phyloP scores from a whole-genome alignment of 108 stramenopile genomes.

The Nitzschia sp. region DNA sequence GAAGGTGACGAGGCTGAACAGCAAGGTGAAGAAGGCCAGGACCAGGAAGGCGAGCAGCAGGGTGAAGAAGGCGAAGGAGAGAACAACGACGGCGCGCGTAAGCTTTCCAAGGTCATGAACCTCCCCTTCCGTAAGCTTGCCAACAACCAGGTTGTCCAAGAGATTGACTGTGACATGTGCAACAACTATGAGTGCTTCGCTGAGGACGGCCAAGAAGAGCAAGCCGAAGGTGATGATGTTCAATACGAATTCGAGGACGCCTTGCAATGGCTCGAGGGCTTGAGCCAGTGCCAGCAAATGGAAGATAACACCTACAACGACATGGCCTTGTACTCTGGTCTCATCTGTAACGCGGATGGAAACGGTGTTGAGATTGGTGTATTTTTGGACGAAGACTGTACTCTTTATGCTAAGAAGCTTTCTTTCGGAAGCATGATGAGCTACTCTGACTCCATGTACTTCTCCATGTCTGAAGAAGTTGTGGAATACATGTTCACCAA shows the following conservation, averaged over 20 bases:
- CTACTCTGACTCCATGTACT: conserved; percentile 22
- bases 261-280: conserved; percentile 44
- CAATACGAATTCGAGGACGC: conserved; percentile 43
- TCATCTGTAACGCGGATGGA: conserved; percentile 69
- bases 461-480: conserved; percentile 29
- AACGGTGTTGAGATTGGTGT: conserved; percentile 70
- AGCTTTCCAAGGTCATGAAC: conserved; percentile 2
- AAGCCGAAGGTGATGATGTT: conserved; percentile 28
- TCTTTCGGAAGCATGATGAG: conserved; percentile 23
- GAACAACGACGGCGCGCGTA: conserved; percentile 27
- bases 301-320: conserved; percentile 25
- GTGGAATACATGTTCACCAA: conserved; percentile 38
- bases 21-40: conserved; percentile 21
- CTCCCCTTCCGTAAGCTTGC: conserved; percentile 35
- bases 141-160: conserved; percentile 25
- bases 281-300: conserved; percentile 36
- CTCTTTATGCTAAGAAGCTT: conserved; percentile 33
- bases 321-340: conserved; percentile 40
- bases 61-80: conserved; percentile 28
- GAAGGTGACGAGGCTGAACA: conserved; percentile 23
- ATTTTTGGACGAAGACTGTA: conserved; percentile 68
- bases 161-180: conserved; percentile 60
- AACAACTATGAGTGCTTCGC: conserved; percentile 51
- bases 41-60: conserved; percentile 28
- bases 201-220: conserved; percentile 20